A percentile compares a stretch with the other conserved stretches of the same genome.
Conservation (phyloP, 2,329 filamentous ascomycete species). For the Xylaria arbuscula region DNA sequence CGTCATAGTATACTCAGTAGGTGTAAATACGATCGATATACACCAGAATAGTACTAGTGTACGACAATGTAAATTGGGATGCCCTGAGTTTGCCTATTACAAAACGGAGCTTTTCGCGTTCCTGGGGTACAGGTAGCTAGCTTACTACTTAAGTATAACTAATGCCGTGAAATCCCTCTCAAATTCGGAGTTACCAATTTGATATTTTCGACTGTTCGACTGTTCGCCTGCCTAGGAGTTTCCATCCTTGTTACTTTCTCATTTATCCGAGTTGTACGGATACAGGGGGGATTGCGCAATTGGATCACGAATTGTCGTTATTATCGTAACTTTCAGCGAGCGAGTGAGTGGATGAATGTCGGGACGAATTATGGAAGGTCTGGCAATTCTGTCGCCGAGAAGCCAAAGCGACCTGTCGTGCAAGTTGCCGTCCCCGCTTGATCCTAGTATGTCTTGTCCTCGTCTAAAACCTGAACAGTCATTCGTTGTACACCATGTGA, state of each 20-base stretch:
- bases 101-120: conserved; percentile 4
- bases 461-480: neutral
- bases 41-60: conserved; percentile 11
- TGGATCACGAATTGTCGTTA: neutral
- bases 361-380: conserved; percentile 17
- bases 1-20: neutral
- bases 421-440: conserved; percentile 30
- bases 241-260: neutral
- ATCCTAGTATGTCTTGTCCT: conserved; percentile 27
- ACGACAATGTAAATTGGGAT: conserved; percentile 23
- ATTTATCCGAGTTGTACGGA: neutral
- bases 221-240: neutral
- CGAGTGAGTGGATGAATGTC: neutral
- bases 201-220: neutral
- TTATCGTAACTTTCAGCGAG: neutral
- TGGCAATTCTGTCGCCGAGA: conserved; percentile 6
- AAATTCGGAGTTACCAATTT: neutral
- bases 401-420: conserved; percentile 16
- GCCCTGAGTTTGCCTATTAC: neutral
- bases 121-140: neutral
- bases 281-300: neutral
- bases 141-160: conserved; percentile 12
- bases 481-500: neutral
- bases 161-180: conserved; percentile 7
- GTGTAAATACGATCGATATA: conserved; percentile 7